phyloP scores from a whole-genome alignment of 1,139 yeast species.

The Dujonia santamariae region DNA sequence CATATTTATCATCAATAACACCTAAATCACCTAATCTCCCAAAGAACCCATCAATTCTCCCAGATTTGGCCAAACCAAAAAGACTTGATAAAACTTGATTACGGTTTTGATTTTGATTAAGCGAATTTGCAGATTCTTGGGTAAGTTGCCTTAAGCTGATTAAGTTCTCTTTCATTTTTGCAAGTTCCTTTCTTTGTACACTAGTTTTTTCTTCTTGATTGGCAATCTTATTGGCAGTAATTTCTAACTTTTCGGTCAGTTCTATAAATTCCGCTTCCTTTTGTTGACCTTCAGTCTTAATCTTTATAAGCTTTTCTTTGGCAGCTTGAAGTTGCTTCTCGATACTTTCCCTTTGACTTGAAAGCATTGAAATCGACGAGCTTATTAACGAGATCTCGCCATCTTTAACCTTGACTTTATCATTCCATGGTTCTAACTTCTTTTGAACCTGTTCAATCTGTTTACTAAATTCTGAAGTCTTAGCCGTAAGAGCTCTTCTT shows the following conservation, averaged over 20 bases:
- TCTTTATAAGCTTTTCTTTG: slow-evolving; percentile 43
- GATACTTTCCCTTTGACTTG: slow-evolving; percentile 43
- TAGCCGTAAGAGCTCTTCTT: slow-evolving; percentile 64
- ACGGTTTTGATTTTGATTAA: slow-evolving; percentile 61
- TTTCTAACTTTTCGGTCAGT: slow-evolving; percentile 43
- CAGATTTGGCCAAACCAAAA: slow-evolving; percentile 67
- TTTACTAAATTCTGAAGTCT: slow-evolving; percentile 63
- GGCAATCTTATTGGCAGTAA: slow-evolving; percentile 50
- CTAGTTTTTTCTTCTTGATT: slow-evolving; percentile 59
- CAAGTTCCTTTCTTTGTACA: slow-evolving; percentile 46
- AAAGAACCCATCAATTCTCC: slow-evolving; percentile 80
- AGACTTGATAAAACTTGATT: slow-evolving; percentile 72
- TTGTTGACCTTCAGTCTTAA: slow-evolving; percentile 51
- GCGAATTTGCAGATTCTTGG: slow-evolving; percentile 60
- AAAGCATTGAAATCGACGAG: slow-evolving; percentile 62
- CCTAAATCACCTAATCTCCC: slow-evolving; percentile 94
- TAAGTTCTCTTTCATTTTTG: slow-evolving; percentile 53
- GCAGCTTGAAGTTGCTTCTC: slow-evolving; percentile 47
- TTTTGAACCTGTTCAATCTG: slow-evolving; percentile 63
- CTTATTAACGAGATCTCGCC: slow-evolving; percentile 63
- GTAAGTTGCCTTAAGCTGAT: slow-evolving; percentile 57
- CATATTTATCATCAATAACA: slow-evolving; percentile 80
- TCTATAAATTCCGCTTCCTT: slow-evolving; percentile 46
- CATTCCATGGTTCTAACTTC: slow-evolving; percentile 82
- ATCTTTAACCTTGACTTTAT: slow-evolving; percentile 60